Conservation (phyloP, 371 early-diverging fungal genomes). For the Choanephora cucurbitarum region DNA sequence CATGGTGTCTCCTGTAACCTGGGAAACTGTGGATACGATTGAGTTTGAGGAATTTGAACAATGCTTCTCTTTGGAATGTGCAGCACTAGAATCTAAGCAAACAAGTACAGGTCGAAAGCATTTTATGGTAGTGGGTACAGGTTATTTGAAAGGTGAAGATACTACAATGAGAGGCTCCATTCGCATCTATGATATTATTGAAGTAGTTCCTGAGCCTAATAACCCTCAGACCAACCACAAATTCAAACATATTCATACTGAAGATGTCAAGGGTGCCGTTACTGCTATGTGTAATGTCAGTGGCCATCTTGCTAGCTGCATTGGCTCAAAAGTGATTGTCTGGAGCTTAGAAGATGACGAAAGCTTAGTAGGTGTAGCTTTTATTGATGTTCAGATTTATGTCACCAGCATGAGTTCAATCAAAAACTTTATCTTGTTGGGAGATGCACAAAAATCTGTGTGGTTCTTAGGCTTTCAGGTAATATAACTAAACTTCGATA, state of each 20-base stretch:
- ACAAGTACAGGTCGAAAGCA: slow-evolving; percentile 84
- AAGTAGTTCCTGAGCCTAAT: slow-evolving; percentile 96
- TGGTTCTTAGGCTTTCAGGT: slow-evolving; percentile 96
- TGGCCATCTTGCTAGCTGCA: slow-evolving; percentile 89
- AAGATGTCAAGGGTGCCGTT: slow-evolving; percentile 96
- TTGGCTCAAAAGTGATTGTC: slow-evolving; percentile 92
- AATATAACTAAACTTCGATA: too few species aligned
- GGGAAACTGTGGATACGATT: slow-evolving; percentile 90
- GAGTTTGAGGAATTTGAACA: slow-evolving; percentile 88
- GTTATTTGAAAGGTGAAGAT: slow-evolving; percentile 92
- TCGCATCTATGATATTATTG: slow-evolving; percentile 94
- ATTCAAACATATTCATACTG: slow-evolving; percentile 81
- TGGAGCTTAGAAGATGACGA: slow-evolving; percentile 91
- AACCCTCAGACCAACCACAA: slow-evolving; percentile 95
- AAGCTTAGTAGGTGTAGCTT: slow-evolving; percentile 91
- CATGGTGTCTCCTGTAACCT: slow-evolving; percentile 92
- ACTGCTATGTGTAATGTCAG: slow-evolving; percentile 84
- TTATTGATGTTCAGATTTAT: slow-evolving; percentile 94
- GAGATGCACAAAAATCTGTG: slow-evolving; percentile 90
- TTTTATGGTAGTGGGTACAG: slow-evolving; percentile 92
- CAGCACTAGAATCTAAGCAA: slow-evolving; percentile 88
- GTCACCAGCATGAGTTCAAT: slow-evolving; percentile 81
- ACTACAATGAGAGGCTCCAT: slow-evolving; percentile 86
- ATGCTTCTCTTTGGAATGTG: slow-evolving; percentile 75
- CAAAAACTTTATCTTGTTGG: slow-evolving; percentile 91